These are phyloP conservation scores for Botrytis hyacinthi DNA, from an alignment of 2,329 filamentous ascomycete genomes.

Conservation along the genomic window DNA sequence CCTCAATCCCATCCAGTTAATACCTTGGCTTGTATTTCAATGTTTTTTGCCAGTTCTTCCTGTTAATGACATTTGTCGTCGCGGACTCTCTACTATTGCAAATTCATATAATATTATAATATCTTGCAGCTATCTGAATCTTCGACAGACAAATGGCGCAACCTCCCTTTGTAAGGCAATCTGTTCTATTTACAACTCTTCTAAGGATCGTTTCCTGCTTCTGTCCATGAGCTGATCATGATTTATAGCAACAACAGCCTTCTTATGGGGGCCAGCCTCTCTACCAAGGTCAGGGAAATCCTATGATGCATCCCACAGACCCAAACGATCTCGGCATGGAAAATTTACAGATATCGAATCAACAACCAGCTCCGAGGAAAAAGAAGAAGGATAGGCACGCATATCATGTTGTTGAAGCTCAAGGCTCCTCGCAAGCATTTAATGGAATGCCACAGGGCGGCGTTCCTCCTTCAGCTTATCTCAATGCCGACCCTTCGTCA, in stretches of 20 bases:
- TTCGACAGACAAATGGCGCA: conserved; percentile 21
- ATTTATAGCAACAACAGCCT: conserved; percentile 14
- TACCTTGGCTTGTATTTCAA: background rate
- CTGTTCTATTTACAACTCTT: conserved; percentile 13
- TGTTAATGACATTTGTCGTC: conserved; percentile 9
- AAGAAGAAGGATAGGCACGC: conserved; percentile 97
- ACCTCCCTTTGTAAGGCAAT: conserved; percentile 22
- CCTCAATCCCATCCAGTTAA: conserved; percentile 5
- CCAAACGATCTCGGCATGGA: conserved; percentile 21
- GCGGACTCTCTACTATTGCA: background rate
- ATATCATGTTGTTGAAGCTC: conserved; percentile 79
- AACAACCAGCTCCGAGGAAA: conserved; percentile 47
- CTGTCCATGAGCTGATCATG: conserved; percentile 5
- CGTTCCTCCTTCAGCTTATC: conserved; percentile 54
- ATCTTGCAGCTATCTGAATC: conserved; percentile 7
- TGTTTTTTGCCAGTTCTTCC: conserved; percentile 1
- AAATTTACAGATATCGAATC: conserved; percentile 21
- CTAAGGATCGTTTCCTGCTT: background rate
- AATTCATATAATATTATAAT: conserved; percentile 16
- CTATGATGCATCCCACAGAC: conserved; percentile 10
- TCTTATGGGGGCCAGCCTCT: conserved; percentile 15
- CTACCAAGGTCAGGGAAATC: conserved; percentile 7
- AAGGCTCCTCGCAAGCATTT: conserved; percentile 66
- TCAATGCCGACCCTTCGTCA: conserved; percentile 53
- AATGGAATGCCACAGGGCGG: conserved; percentile 63